phyloP scores from a whole-genome alignment of 2,329 filamentous ascomycete genomes.

The Trichophyton equinum region DNA sequence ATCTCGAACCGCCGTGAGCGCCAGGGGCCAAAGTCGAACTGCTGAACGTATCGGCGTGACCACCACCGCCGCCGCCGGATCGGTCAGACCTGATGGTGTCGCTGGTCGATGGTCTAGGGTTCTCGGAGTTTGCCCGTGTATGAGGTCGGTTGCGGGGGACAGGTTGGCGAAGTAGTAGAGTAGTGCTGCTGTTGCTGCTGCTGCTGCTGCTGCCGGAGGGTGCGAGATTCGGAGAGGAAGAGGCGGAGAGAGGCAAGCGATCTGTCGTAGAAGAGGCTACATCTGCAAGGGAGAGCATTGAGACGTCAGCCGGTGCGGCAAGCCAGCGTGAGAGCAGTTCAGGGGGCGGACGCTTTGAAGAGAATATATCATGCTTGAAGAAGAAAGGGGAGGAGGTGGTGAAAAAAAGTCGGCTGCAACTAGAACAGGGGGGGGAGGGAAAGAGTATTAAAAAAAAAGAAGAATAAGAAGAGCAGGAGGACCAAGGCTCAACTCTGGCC shows the following conservation, averaged over 20 bases:
- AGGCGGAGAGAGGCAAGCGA: constrained; percentile 24
- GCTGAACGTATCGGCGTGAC: background rate
- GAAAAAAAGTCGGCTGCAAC: too few relatives aligned
- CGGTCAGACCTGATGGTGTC: constrained; percentile 8
- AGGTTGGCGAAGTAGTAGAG: constrained; percentile 46
- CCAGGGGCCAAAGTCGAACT: constrained; percentile 18
- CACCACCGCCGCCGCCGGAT: constrained; percentile 8
- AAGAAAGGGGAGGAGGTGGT: too few relatives aligned
- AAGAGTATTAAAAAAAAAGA: background rate
- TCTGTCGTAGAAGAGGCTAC: constrained; percentile 9
- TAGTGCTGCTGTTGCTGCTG: constrained; percentile 16
- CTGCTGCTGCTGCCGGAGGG: constrained; percentile 36
- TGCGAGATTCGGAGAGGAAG: constrained; percentile 37
- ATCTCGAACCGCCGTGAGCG: constrained; percentile 34
- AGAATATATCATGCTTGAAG: too few relatives aligned
- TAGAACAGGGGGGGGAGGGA: background rate
- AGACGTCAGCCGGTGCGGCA: background rate
- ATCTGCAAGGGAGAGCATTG: constrained; percentile 3
- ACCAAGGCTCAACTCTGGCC: background rate
- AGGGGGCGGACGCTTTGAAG: too few relatives aligned
- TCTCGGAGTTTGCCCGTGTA: constrained; percentile 59
- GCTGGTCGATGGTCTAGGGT: constrained; percentile 39
- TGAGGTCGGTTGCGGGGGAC: constrained; percentile 45
- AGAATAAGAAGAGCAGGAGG: background rate
- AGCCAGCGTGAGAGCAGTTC: background rate